Base-by-base conservation (phyloP, 2,329 filamentous ascomycete genomes). In the Penicillium sp. region DNA sequence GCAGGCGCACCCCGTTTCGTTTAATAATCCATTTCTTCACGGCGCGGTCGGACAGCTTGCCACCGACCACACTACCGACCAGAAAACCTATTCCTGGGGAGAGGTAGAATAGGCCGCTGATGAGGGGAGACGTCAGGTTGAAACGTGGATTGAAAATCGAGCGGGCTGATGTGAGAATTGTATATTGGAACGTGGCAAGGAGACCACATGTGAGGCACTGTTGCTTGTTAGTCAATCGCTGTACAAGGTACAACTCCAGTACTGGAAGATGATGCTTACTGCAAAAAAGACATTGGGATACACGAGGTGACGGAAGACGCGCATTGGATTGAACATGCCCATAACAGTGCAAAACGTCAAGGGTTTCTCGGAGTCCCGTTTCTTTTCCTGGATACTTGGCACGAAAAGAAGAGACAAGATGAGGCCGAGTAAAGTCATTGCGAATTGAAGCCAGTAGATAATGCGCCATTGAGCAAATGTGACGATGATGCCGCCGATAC, bases 381-480 rank as follows among this genome's bases (percentile, higher is more conserved):
- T 82, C 81, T 70, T 81, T 82, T 62, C 80, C 78, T 68, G 87
- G 82, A 63, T 90, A 69, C 90, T 87, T 0, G 87, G 87, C 1
- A 92, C 79, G 6, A 91, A 77, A 60, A 90, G 83, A 58, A 85
- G 79, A 16, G 88, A 82, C 0, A 87, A 80, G 0, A 85, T 36
- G 0, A 82, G 77, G 0, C 84, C 87, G 0, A 83, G 68, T 1
- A 82, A 86, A 0, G 87, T 85, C 46, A 91, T 80, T 1, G 81
- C 88, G 1, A 87, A 85, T 69, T 92, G 89, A 1, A 92, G 77
- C 86, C 88, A 92, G 76, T 91, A 92, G 57, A 92, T 91, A 53
- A 84, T 83, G 21, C 88, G 83, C 90, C 90, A 93, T 3, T 80
- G 82, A 4, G 81, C 79, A 70, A 86, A 92, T 0, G 89, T 92